A percentile compares a stretch with the other conserved stretches of the same genome.
Conservation (phyloP, 371 early-diverging fungal genomes). For the Mucor irregularis region DNA sequence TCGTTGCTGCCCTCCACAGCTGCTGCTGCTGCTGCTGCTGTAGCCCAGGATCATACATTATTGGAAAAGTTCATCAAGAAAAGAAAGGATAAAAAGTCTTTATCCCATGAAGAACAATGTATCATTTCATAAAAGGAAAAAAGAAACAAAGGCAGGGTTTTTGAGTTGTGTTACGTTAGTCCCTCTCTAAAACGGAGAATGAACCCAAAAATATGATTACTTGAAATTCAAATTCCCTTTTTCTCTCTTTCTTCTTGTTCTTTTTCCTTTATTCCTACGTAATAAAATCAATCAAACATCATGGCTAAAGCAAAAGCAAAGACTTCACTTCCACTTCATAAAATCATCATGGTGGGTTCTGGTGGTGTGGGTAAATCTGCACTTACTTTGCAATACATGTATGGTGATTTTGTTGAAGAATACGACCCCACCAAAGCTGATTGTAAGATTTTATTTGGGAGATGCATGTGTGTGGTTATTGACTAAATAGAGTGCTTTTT, state of each 20-base stretch:
- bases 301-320: conserved; percentile 50
- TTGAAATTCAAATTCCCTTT: no score
- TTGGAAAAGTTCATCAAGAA: not conserved
- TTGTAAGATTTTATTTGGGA: conserved; percentile 46
- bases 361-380: conserved; percentile 96
- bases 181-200: not conserved
- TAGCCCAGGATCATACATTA: not conserved
- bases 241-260: conserved; percentile 1
- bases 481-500: no score
- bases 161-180: not conserved
- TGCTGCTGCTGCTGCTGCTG: no score
- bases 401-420: conserved; percentile 93
- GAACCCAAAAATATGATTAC: not conserved
- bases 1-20: not conserved
- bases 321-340: conserved; percentile 76
- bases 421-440: conserved; percentile 97
- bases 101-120: not conserved
- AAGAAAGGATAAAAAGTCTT: not conserved
- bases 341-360: conserved; percentile 91
- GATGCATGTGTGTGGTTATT: no score
- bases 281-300: not conserved
- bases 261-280: conserved; percentile 5
- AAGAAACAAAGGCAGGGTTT: no score
- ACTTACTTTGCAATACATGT: conserved; percentile 89
- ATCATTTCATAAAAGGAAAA: not conserved